Evolutionary conservation across 805 yeast species (phyloP).

Genomic region (Barnettozyma californica): DNA sequence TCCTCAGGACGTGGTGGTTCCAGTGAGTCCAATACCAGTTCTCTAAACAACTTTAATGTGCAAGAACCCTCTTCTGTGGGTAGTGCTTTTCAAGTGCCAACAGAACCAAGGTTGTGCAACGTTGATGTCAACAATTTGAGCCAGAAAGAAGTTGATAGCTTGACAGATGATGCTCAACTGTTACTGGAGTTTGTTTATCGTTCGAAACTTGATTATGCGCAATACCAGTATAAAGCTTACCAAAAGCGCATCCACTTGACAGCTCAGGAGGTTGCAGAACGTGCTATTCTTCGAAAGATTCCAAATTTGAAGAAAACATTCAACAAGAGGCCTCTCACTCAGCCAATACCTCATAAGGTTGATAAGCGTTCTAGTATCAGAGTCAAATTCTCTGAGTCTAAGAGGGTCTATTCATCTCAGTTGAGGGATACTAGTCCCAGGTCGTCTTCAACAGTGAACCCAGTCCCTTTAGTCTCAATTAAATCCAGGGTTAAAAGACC

Average conservation of each 20-base stretch:
- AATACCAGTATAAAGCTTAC: background rate
- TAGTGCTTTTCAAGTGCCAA: background rate
- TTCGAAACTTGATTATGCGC: background rate
- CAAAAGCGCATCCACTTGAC: background rate
- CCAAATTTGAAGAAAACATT: background rate
- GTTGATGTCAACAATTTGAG: too few species aligned
- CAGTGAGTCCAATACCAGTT: background rate
- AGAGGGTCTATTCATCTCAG: background rate
- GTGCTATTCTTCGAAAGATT: background rate
- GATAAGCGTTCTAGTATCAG: background rate
- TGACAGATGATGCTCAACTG: background rate
- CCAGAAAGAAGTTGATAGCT: background rate
- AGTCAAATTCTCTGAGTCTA: background rate
- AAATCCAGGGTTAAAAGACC: background rate
- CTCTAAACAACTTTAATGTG: background rate
- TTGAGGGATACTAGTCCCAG: background rate
- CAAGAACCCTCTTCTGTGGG: background rate
- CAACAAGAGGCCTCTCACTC: background rate
- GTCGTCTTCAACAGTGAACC: background rate
- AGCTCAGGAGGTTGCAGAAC: background rate
- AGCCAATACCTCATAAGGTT: background rate
- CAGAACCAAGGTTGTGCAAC: background rate
- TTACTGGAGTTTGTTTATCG: background rate
- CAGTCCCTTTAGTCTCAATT: background rate
- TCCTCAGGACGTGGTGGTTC: background rate